Base-by-base conservation (phyloP, 768 basidiomycete species). In the Leccinellum luteum region DNA sequence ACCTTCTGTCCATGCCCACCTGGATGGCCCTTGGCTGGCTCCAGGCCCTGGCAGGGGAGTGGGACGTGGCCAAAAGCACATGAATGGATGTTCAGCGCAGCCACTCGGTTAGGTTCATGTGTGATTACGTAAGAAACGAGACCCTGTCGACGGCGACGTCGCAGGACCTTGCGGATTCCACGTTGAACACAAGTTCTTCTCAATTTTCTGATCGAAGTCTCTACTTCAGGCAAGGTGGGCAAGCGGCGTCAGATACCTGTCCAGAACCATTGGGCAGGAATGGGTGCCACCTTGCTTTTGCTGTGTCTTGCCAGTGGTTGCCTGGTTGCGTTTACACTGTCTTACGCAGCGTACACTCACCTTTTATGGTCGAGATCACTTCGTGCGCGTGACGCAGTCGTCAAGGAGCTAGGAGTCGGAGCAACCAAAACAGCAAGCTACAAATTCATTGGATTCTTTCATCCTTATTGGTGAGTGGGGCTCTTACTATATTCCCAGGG, bases 381-480 rank as follows among this genome's bases (percentile, higher is more conserved):
- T 23, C 61, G 44, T 41, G 48, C 55, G 21, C 70, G 70, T 48
- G 57, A 56, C 30, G 51, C 48, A 10, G 58, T 73, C 41, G 60
- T 73, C 27, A 55, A 52, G 31, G 57, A 64, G 13, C n/a, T 72
- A 5, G 62, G 61, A 9, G 12, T 55, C 19, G 14, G 48, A 25
- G 41, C 23, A 15, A 34, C 54, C 0, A 15, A 57, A 31, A 13
- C 51, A 8, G 60, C 15, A 30, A 51, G 57, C 5, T 58, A 58
- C 49, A 75, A 66, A 48, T 73, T 94, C 19, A 76, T 94, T 3
- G 94, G 90, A 0, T 89, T 95, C 75, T 96, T 97, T 69, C 95
- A 98, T 76, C 95, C 95, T 0, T 98, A 95, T 70, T 98, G 94
- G 94, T 94, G 65, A 74, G 84, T 67, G 14, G 6, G 17, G 25